phyloP scores from a whole-genome alignment of 139 green algal species.

The Dunaliella primolecta region DNA sequence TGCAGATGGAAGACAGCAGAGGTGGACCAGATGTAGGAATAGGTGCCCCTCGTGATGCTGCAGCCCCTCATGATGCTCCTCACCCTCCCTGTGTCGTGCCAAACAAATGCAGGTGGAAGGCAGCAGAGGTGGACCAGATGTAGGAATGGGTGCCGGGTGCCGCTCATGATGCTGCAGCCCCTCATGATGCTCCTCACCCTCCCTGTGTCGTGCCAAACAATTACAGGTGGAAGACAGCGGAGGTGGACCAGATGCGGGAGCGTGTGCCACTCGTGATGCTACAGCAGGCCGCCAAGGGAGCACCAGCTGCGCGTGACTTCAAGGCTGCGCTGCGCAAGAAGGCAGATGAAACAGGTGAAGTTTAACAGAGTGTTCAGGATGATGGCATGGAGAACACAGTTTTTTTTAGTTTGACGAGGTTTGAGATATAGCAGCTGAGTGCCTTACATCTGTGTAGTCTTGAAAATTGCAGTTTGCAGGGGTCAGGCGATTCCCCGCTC shows the following conservation, averaged over 20 bases:
- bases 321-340: constrained; percentile 65
- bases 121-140: constrained; percentile 75
- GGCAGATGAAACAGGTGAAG: constrained; percentile 42
- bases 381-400: too few relatives aligned
- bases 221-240: constrained; percentile 77
- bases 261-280: constrained; percentile 56
- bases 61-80: too few relatives aligned
- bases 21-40: constrained; percentile 64
- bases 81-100: too few relatives aligned
- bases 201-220: too few relatives aligned
- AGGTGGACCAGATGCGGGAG: constrained; percentile 70
- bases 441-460: too few relatives aligned
- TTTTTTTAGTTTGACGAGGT: too few relatives aligned
- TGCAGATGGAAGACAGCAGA: constrained; percentile 82
- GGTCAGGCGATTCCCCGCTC: too few relatives aligned
- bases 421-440: too few relatives aligned
- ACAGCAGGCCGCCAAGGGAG: constrained; percentile 40
- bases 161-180: constrained; percentile 33
- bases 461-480: too few relatives aligned
- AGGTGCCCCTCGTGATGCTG: constrained; percentile 54
- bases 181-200: too few relatives aligned
- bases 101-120: constrained; percentile 85
- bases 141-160: constrained; percentile 57
- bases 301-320: constrained; percentile 79
- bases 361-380: too few relatives aligned